Base-by-base conservation (phyloP, 2,329 filamentous ascomycete species). In the Dothidotthia symphoricarpi region DNA sequence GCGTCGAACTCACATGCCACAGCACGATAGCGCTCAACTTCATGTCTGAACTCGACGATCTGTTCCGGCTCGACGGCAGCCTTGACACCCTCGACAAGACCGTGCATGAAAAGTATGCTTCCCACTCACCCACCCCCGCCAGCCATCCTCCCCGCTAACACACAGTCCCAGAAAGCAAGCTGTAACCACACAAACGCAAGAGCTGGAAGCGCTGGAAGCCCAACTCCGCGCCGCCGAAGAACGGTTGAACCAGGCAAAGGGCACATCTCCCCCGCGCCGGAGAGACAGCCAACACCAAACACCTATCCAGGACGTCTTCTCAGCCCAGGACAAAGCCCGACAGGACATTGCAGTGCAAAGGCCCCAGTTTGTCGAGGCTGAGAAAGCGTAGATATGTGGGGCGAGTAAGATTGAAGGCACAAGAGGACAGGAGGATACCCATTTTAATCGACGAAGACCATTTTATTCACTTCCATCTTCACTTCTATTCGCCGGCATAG, bases 21-120 rank as follows among this genome's bases (percentile, higher is more conserved):
- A 95, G 90, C 49, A 93, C 87, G 45, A 82, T 95, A 69, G 90
- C 89, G 36, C 85, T 82, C 56, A 88, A 85, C 63, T 95, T 96
- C 71, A 91, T 88, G 43, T 75, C 82, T 29, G 87, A 91, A 65
- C 76, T 96, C 45, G 86, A 91, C 74, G 85, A 88, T 64, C 85
- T 94, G 55, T 96, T 96, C 74, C 85, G 86, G 60, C 83, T 96
- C 61, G 87, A 93, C 55, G 85, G 82, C 67, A 84, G 5, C 19
- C 68, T 93, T 41, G 80, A 84, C 59, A 78, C 85, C 46, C 76
- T 95, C 24, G 81, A 86, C 59, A 76, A 84, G 64, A 80, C 85
- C 52, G 81, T 95, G 44, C 79, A 88, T 63, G 79, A 88, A 68
- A 91, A 90, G 90, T 96, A 74, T 61, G 83, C 34, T 30, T 28